Conservation (phyloP, 2,329 filamentous ascomycete genomes). For the Hypoxylon rubiginosum region DNA sequence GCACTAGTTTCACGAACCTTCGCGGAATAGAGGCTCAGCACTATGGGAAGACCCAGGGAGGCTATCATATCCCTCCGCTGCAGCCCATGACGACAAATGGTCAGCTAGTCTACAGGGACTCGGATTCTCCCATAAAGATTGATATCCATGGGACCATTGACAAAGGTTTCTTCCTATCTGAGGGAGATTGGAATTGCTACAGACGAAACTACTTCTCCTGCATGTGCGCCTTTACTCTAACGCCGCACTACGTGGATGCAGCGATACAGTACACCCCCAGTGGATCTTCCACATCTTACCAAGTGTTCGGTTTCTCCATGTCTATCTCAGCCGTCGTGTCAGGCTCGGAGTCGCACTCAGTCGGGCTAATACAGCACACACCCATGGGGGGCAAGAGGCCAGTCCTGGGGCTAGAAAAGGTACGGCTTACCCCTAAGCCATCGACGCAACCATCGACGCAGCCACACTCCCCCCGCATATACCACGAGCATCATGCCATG, state of each 20-base stretch:
- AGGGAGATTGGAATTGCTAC: conserved; percentile 92
- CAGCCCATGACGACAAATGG: conserved; percentile 65
- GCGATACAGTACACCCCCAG: conserved; percentile 65
- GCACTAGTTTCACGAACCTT: conserved; percentile 58
- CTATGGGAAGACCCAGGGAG: conserved; percentile 58
- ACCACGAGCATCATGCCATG: conserved; percentile 56
- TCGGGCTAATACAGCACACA: conserved; percentile 90
- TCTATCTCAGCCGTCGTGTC: conserved; percentile 87
- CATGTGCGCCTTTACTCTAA: conserved; percentile 80
- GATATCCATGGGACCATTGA: conserved; percentile 86
- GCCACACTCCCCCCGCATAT: conserved; percentile 59
- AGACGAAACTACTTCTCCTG: conserved; percentile 92
- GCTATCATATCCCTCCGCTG: conserved; percentile 66
- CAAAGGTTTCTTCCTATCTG: conserved; percentile 87
- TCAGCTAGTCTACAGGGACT: conserved; percentile 71
- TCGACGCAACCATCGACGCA: conserved; percentile 57
- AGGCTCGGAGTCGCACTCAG: conserved; percentile 78
- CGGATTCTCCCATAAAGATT: conserved; percentile 69
- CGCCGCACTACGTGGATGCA: conserved; percentile 65
- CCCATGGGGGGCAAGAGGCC: conserved; percentile 92
- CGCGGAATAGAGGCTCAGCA: conserved; percentile 65
- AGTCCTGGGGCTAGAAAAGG: conserved; percentile 77
- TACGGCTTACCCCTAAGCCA: conserved; percentile 75
- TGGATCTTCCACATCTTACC: conserved; percentile 69
- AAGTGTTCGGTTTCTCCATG: conserved; percentile 83